Evolutionary conservation across 2,329 filamentous ascomycete genomes (phyloP).

Genomic region (Penicillium decumbens): DNA sequence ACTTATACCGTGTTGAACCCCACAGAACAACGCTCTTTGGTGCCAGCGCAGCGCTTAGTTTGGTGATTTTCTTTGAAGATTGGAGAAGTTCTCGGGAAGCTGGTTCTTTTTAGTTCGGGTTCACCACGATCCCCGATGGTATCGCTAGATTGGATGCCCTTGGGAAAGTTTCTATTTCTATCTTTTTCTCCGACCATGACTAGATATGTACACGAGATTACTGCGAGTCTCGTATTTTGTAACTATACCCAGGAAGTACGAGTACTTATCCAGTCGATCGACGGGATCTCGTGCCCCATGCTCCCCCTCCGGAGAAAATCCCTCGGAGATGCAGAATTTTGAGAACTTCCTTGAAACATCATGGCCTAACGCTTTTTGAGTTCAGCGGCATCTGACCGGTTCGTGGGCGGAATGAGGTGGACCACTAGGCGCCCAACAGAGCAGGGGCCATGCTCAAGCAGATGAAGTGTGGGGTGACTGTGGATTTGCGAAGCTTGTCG

Average conservation of each 20-base stretch:
- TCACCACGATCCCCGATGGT: not conserved
- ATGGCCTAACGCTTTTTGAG: conserved; percentile 14
- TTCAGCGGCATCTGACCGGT: conserved; percentile 9
- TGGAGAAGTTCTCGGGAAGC: not conserved
- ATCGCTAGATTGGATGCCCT: not conserved
- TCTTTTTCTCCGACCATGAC: not conserved
- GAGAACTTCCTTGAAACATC: not conserved
- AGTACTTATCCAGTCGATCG: not conserved
- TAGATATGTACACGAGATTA: not conserved
- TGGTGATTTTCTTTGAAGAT: not conserved
- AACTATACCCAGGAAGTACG: not conserved
- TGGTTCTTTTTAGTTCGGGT: not conserved
- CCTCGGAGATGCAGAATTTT: not conserved
- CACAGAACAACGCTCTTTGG: conserved; percentile 1
- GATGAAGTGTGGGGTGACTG: conserved; percentile 15
- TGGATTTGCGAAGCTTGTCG: conserved; percentile 17
- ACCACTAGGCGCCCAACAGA: conserved; percentile 4
- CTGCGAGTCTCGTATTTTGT: not conserved
- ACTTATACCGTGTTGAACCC: not conserved
- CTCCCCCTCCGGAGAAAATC: not conserved
- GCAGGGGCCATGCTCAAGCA: conserved; percentile 13
- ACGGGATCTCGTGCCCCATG: not conserved
- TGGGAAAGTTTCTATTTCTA: not conserved
- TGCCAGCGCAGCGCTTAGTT: conserved; percentile 9
- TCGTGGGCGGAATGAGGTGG: conserved; percentile 6